A percentile compares a stretch with the other conserved stretches of the same genome.
Conservation (phyloP, 257 asterid species). For the Solanum stenotomum region DNA sequence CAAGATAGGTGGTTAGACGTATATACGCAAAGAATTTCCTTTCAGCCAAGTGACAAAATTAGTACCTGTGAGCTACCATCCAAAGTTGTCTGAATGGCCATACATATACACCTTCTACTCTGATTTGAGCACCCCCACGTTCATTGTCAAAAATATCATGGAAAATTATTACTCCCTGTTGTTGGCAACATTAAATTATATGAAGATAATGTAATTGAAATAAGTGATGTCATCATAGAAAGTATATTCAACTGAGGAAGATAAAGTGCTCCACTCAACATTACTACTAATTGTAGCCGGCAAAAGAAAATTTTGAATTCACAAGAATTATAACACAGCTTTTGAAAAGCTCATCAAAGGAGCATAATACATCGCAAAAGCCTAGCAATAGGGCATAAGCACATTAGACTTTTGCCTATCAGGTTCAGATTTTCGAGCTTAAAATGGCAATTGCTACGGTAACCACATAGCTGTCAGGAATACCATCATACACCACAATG, state of each 20-base stretch:
- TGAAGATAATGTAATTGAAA: slow-evolving; percentile 10
- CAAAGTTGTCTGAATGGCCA: slow-evolving; percentile 99
- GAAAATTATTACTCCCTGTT: slow-evolving; percentile 82
- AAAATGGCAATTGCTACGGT: background rate
- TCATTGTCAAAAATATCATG: slow-evolving; percentile 87
- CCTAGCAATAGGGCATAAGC: background rate
- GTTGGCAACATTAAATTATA: background rate
- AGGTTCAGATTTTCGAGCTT: background rate
- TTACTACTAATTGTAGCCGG: background rate
- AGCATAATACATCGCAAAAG: background rate
- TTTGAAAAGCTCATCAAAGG: background rate
- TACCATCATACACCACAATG: background rate
- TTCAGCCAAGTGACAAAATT: background rate
- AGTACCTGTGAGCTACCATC: slow-evolving; percentile 86
- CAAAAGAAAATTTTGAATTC: background rate
- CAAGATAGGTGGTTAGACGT: background rate
- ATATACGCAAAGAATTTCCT: background rate
- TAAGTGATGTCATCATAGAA: slow-evolving; percentile 1
- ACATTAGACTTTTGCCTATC: background rate
- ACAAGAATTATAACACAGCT: background rate
- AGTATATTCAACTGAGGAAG: background rate
- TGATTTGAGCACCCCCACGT: slow-evolving; percentile 74
- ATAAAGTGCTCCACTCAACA: background rate
- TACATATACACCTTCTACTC: slow-evolving; percentile 93
- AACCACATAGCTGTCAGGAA: background rate